These are phyloP conservation scores for Phlebopus sp. DNA, from an alignment of 1,284 basidiomycete species.

Conservation along the genomic window DNA sequence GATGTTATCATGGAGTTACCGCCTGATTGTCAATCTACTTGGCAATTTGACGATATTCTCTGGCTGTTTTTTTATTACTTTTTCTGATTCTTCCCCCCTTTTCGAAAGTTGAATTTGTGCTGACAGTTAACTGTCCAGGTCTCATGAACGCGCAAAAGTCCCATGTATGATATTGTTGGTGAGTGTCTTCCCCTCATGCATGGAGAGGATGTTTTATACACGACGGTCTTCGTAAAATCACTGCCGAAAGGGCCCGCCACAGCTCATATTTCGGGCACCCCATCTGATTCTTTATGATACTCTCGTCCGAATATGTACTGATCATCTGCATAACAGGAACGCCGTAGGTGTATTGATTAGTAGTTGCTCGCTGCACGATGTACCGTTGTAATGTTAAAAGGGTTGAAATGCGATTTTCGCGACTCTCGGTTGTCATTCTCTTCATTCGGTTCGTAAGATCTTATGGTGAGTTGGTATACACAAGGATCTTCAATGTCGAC, in stretches of 20 bases:
- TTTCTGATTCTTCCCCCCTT: conserved; percentile 13
- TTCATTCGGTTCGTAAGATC: too few species aligned
- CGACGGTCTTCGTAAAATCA: conserved; percentile 79
- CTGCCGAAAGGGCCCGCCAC: conserved; percentile 85
- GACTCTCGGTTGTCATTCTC: too few species aligned
- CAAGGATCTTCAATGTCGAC: too few species aligned
- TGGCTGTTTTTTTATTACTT: conserved; percentile 58
- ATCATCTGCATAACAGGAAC: neutral
- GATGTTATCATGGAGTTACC: conserved; percentile 74
- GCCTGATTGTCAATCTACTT: conserved; percentile 53
- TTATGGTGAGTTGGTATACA: too few species aligned
- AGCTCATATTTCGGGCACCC: conserved; percentile 79
- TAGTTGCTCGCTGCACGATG: too few species aligned
- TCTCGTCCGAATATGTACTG: neutral
- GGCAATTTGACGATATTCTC: conserved; percentile 64
- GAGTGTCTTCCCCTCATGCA: neutral
- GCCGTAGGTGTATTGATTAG: too few species aligned
- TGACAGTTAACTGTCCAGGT: conserved; percentile 3
- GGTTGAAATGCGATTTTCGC: too few species aligned
- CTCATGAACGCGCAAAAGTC: neutral
- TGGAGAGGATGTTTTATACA: conserved; percentile 57
- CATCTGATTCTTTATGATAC: conserved; percentile 45
- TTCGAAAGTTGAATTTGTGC: neutral
- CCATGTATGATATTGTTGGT: conserved; percentile 23
- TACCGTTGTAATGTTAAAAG: too few species aligned